Evolutionary conservation across 2,329 filamentous ascomycete species (phyloP), one percentile per base, ranked within the genome.

Genomic region (Lecanicillium sp.): DNA sequence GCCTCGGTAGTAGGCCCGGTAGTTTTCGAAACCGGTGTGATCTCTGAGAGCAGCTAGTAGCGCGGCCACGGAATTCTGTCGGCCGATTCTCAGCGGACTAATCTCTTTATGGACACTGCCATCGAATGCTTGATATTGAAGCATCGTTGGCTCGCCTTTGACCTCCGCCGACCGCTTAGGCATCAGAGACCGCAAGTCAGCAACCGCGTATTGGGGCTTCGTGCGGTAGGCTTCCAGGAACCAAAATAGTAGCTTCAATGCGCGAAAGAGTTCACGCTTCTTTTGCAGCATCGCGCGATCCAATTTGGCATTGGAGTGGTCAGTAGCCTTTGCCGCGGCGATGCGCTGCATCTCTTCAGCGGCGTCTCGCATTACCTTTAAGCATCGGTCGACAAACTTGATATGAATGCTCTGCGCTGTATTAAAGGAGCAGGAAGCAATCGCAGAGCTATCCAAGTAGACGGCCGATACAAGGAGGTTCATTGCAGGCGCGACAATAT

Each of bases 51-150:
- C 81, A 15, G 82, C 79, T 24, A 87, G 72, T 5, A 95, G 69
- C 35, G 87, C 83, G 2, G 78, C 76, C 6, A 80, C 77, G 0
- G 86, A 93, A 49, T 90, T 88, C 21, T 79, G 73, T 37, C 77
- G 75, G 1, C 86, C 87, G 55, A 93, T 83, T 23, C 70, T 70
- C 24, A 93, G 66, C 2, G 73, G 69, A 56, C 75, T 74, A 21
- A 89, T 74, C 11, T 79, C 78, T 1, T 78, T 82, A 47, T 79
- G 75, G 2, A 66, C 65, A 20, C 74, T 64, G 11, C 79, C 80
- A 58, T 85, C 78, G 56, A 89, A 89, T 2, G 80, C 80, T 62
- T 91, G 87, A 58, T 87, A 91, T 44, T 81, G 83, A 15, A 93
- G 73, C 43, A 79, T 76, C 1, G 88, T 72, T 2, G 75, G 68